Base-by-base conservation (phyloP, 106 monocot species). In the Allium sativum region DNA sequence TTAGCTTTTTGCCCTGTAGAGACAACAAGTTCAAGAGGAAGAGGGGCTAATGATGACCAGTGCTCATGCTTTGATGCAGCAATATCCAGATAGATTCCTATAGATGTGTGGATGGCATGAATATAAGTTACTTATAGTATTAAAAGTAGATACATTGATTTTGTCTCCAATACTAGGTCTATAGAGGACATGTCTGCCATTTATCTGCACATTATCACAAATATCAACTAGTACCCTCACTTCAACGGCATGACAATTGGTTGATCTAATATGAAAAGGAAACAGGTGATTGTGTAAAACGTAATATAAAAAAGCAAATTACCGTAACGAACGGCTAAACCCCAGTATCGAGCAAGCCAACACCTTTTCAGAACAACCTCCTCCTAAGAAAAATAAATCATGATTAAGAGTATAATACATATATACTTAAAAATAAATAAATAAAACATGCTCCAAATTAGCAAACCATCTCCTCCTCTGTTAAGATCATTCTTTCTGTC, bases 41-140 rank as follows among this genome's bases (percentile, higher is more conserved):
- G 90, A 75, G 90, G 94, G 44, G 94, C 94, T 45, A 90, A 74
- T 58, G 94, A 95, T 64, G 94, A 95, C 94, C 94, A 95, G 40
- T 84, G 71, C 62, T 95, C 94, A 73, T 90, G 70, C 48, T 95
- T 95, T 67, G 83, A 76, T 10, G 52, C 53, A 45, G 90, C 86
- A 60, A 95, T 84, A 56, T 95, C 94, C 58, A 81, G 86, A 77
- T 79, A 90, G 52, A 93, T 75, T 13, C 85, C 93, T 93, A 42
- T 9, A 70, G 15, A 20, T 15, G 61, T 13, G 10, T 13, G 41
- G 31, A 31, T 5, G 31, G 31, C 31, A 31, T 31, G 31, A 31
- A 31, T 31, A 31, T 31, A 31, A 31, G 5, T 31, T 31, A 31
- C 31, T 31, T 31, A 5, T 31, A 31, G 31, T 31, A 31, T 31